Evolutionary conservation across 75 land plant genomes (phyloP).

Genomic region (Pinus albicaulis): DNA sequence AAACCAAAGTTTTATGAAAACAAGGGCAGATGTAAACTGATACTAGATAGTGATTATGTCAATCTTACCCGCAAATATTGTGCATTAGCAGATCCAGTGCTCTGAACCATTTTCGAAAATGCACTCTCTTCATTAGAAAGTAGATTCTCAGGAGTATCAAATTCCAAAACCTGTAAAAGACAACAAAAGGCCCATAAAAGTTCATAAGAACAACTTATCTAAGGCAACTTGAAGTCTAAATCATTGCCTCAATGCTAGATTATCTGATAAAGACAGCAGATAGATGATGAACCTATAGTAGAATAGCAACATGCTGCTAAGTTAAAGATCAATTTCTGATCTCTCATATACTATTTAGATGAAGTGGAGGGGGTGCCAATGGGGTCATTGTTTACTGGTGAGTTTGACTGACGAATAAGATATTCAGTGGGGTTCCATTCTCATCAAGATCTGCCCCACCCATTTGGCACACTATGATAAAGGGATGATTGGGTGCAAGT

Average conservation of each 20-base stretch:
- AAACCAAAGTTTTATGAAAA: neutral
- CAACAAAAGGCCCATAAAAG: neutral
- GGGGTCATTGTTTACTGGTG: no score
- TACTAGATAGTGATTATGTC: neutral
- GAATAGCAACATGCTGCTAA: neutral
- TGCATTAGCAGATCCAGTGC: constrained; percentile 97
- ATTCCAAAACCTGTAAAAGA: constrained; percentile 62
- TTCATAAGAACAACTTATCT: neutral
- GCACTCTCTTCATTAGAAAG: constrained; percentile 66
- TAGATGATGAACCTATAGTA: neutral
- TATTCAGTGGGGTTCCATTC: no score
- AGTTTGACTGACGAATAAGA: no score
- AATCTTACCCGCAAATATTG: constrained; percentile 66
- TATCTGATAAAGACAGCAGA: neutral
- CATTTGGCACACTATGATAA: no score
- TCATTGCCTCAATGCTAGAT: neutral
- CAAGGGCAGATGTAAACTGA: neutral
- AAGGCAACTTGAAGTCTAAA: neutral
- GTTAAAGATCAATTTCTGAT: neutral
- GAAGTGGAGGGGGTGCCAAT: no score
- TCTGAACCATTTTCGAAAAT: constrained; percentile 92
- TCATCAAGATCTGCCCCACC: no score
- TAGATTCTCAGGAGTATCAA: constrained; percentile 73
- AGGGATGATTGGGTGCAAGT: no score
- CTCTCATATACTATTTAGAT: neutral